phyloP scores from a whole-genome alignment of 371 early-diverging fungal genomes.

The Phascolomyces articulosus region DNA sequence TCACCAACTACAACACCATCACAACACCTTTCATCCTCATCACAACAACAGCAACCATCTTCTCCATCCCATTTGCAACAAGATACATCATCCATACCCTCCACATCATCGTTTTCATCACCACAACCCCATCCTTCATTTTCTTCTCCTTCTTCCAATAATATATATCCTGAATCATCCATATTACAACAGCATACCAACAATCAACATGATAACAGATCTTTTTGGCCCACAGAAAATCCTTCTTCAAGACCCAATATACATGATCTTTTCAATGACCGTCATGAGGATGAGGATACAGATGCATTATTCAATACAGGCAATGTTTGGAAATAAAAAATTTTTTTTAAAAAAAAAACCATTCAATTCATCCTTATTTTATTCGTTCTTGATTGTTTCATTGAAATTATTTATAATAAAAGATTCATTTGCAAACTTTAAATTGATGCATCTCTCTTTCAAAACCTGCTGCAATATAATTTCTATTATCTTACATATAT shows the following conservation, averaged over 20 bases:
- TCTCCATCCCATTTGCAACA: neutral
- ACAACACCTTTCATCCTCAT: neutral
- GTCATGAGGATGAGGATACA: constrained; percentile 14
- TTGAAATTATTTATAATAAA: too few relatives aligned
- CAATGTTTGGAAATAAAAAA: constrained; percentile 23
- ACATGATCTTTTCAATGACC: neutral
- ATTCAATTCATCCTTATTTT: too few relatives aligned
- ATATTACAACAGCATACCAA: neutral
- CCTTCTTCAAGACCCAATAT: constrained; percentile 1
- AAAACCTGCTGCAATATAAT: too few relatives aligned
- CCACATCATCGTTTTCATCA: neutral
- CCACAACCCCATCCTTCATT: constrained; percentile 15
- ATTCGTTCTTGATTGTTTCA: too few relatives aligned
- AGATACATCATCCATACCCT: neutral
- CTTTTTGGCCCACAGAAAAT: neutral
- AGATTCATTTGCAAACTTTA: too few relatives aligned
- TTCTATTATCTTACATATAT: too few relatives aligned
- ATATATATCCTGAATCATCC: neutral
- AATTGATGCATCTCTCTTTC: too few relatives aligned
- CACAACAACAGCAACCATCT: neutral
- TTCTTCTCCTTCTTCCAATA: neutral
- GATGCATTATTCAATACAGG: constrained; percentile 20
- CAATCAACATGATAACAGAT: neutral
- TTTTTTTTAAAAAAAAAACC: neutral
- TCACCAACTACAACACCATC: neutral